A percentile compares a stretch with the other conserved stretches of the same genome.
Evolutionary conservation across 495 filamentous ascomycete genomes (phyloP).

Genomic region (Evernia prunastri): DNA sequence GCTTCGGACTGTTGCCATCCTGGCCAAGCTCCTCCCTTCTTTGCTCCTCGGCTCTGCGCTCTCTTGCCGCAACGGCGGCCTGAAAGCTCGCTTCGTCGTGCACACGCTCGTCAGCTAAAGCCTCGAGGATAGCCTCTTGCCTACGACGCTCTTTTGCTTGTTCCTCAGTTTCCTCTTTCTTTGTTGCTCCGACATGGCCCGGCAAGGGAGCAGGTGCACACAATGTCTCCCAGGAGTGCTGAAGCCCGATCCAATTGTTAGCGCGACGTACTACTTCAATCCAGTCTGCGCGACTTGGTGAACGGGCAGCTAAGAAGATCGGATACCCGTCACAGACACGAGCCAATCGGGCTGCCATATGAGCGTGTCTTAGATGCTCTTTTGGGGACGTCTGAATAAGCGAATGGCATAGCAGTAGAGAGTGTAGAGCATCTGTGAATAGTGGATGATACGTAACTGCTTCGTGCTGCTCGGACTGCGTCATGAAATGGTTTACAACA

Average conservation of each 20-base stretch:
- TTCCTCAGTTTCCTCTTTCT: constrained; percentile 43
- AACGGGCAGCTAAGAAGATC: constrained; percentile 66
- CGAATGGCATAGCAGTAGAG: constrained; percentile 62
- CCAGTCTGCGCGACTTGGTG: constrained; percentile 70
- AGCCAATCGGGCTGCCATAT: constrained; percentile 69
- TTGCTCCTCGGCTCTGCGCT: constrained; percentile 33
- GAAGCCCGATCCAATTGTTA: constrained; percentile 59
- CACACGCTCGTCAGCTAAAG: constrained; percentile 57
- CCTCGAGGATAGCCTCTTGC: constrained; percentile 58
- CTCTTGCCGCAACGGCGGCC: constrained; percentile 51
- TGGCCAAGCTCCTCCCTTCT: constrained; percentile 22
- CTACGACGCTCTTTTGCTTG: constrained; percentile 50
- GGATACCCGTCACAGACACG: constrained; percentile 73
- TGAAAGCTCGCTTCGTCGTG: constrained; percentile 58
- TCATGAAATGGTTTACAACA: constrained; percentile 27
- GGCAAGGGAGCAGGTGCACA: constrained; percentile 62
- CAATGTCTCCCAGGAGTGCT: constrained; percentile 59
- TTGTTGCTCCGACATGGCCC: constrained; percentile 29
- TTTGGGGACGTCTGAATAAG: constrained; percentile 67
- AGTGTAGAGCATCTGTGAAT: constrained; percentile 67
- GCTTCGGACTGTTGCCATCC: constrained; percentile 36
- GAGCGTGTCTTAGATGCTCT: constrained; percentile 66
- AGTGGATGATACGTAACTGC: constrained; percentile 73
- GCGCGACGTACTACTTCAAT: constrained; percentile 61
- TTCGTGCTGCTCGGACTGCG: constrained; percentile 44